A percentile compares a stretch with the other conserved stretches of the same genome.
These are phyloP conservation scores for Cryptococcus sp. DNA, from an alignment of 1,284 basidiomycete species.

Conservation along the genomic window DNA sequence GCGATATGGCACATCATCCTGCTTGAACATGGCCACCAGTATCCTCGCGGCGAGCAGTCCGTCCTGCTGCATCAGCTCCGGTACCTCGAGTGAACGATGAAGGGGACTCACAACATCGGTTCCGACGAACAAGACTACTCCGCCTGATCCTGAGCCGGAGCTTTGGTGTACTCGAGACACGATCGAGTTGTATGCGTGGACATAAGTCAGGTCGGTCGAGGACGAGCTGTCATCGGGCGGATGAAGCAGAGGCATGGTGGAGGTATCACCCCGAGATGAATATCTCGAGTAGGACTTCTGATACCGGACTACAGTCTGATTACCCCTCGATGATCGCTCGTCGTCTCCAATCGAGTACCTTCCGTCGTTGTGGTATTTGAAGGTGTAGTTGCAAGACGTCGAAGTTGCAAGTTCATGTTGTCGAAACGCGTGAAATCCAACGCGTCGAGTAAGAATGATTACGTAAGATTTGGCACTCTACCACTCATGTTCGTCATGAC, in stretches of 20 bases:
- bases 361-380: too few relatives aligned
- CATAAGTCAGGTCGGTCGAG: conserved; percentile 52
- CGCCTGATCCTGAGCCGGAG: conserved; percentile 31
- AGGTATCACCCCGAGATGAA: too few relatives aligned
- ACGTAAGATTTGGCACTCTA: too few relatives aligned
- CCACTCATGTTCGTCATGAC: too few relatives aligned
- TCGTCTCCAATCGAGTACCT: too few relatives aligned
- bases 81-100: background rate
- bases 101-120: conserved; percentile 36
- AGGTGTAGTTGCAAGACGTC: too few relatives aligned
- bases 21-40: conserved; percentile 80
- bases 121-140: conserved; percentile 44
- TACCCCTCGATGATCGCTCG: too few relatives aligned
- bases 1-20: conserved; percentile 88
- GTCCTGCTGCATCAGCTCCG: conserved; percentile 21
- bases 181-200: conserved; percentile 72
- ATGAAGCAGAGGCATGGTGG: conserved; percentile 43
- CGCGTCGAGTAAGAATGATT: too few relatives aligned
- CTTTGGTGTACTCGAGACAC: conserved; percentile 55
- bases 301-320: too few relatives aligned
- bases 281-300: too few relatives aligned
- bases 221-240: conserved; percentile 41
- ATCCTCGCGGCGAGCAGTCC: conserved; percentile 53
- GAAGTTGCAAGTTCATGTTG: too few relatives aligned
- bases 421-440: too few relatives aligned